Percentiles rank a stretch among this genome's conserved stretches.
These are phyloP conservation scores for Penicillium expansum DNA, from an alignment of 2,329 filamentous ascomycete genomes.

Conservation along the genomic window DNA sequence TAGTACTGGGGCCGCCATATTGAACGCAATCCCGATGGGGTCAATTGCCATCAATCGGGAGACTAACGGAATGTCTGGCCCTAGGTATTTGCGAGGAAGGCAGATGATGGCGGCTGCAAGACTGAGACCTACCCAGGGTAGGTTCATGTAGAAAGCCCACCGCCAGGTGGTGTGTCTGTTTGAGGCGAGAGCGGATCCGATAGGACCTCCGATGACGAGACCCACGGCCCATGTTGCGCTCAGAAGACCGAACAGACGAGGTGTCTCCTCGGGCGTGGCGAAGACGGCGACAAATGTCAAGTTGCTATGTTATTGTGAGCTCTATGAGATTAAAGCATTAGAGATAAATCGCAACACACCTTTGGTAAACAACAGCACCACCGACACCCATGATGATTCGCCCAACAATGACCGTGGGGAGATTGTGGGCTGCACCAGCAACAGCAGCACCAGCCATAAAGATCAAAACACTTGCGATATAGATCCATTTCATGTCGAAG, in stretches of 20 bases:
- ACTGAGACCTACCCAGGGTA: neutral
- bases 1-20: neutral
- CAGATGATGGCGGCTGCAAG: neutral
- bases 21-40: neutral
- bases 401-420: neutral
- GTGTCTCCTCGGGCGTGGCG: neutral
- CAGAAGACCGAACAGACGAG: neutral
- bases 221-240: neutral
- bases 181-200: neutral
- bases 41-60: neutral
- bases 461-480: neutral
- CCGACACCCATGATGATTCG: neutral
- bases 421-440: neutral
- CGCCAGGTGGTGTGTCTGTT: neutral
- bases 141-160: neutral
- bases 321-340: neutral
- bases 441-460: neutral
- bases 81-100: neutral
- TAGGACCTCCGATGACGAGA: neutral
- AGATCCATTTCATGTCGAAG: neutral
- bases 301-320: neutral
- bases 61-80: neutral
- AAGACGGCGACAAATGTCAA: neutral
- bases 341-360: neutral
- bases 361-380: neutral